Evolutionary conservation across 306 rosid species (phyloP), one percentile per base, ranked within the genome.

Genomic region (Dicorynia guianensis): DNA sequence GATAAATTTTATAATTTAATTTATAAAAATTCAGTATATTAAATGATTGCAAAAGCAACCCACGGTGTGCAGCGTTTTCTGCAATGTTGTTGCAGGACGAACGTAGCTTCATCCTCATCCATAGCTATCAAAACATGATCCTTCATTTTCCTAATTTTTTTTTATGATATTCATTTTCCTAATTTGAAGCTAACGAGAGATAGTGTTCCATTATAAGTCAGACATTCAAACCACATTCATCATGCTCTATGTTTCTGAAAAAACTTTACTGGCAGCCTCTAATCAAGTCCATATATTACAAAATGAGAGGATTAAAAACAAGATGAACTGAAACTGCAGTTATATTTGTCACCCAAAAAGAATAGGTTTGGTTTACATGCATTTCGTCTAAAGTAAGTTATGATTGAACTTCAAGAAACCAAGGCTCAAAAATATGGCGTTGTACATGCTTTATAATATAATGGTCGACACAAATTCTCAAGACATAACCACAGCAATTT

Each of bases 361-460:
- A 38, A 62, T 30, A 40, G 48, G 58, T 34, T 35, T 75, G 54
- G 19, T 42, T 38, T 69, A 36, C 46, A 43, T 0, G 42, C 65
- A 20, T 46, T 67, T 38, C 0, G 9, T 53, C 79, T 6, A 49
- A 66, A n/a, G n/a, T n/a, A n/a, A n/a, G n/a, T n/a, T n/a, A n/a
- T n/a, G n/a, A n/a, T n/a, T n/a, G n/a, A n/a, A n/a, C n/a, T n/a
- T n/a, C n/a, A n/a, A n/a, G n/a, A n/a, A n/a, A n/a, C n/a, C 54
- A 62, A 61, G 19, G 57, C 57, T 67, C 34, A 57, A 35, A n/a
- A 38, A 40, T 48, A 66, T 66, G n/a, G n/a, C n/a, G 75, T 12
- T 82, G 63, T 44, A 62, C 63, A 76, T 42, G 54, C 75, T 74
- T 63, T 58, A 47, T 57, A 67, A 60, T 50, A 20, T 63, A 18